Evolutionary conservation across 1,284 basidiomycete species (phyloP).

Genomic region (Cutaneotrichosporon sp.): DNA sequence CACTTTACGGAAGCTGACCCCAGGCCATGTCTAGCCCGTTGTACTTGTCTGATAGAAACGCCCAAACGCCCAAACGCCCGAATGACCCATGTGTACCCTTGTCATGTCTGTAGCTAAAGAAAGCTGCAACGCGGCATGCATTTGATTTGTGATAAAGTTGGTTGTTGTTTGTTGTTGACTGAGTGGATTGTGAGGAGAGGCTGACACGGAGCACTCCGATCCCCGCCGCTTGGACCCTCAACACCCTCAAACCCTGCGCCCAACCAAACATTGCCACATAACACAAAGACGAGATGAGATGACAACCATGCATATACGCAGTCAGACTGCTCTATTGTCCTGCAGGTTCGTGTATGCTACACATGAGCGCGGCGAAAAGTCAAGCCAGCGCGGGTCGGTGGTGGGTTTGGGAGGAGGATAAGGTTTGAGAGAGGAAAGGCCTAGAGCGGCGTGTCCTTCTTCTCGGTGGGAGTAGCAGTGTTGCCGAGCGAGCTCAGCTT

Average conservation of each 20-base stretch:
- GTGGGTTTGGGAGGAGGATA: neutral
- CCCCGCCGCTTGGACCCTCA: neutral
- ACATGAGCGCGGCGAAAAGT: neutral
- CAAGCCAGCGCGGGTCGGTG: neutral
- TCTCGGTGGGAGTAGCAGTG: slow-evolving; percentile 23
- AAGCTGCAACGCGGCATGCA: neutral
- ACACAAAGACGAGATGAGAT: neutral
- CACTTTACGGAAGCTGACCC: neutral
- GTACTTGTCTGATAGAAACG: neutral
- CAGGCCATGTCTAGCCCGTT: neutral
- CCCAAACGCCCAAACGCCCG: neutral
- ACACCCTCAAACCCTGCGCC: neutral
- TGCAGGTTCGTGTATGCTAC: neutral
- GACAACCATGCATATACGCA: slow-evolving; percentile 3
- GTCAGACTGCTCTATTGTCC: neutral
- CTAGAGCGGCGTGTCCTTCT: slow-evolving; percentile 15
- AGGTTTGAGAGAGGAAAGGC: too few species aligned
- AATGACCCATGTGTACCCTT: neutral
- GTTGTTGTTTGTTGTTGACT: too few species aligned
- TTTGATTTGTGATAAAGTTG: neutral
- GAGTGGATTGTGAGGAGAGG: too few species aligned
- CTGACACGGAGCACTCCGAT: too few species aligned
- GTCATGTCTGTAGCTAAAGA: neutral
- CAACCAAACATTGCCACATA: neutral
- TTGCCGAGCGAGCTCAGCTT: slow-evolving; percentile 42